Percentiles rank a stretch among this genome's conserved stretches.
phyloP scores from a whole-genome alignment of 2,329 filamentous ascomycete genomes.

The Harringtonia aguacate region DNA sequence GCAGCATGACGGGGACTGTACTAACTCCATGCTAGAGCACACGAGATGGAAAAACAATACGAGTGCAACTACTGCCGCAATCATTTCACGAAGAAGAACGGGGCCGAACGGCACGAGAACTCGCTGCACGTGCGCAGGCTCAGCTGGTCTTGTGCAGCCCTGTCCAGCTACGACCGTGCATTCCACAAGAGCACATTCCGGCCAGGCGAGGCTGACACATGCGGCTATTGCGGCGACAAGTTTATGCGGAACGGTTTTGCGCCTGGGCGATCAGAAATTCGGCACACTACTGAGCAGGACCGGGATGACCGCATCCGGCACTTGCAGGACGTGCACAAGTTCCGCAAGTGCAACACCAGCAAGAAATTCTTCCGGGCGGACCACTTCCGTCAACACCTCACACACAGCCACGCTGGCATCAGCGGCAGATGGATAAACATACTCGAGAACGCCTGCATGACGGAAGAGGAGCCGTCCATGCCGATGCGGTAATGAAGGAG shows the following conservation, averaged over 20 bases:
- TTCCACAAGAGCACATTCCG: conserved; percentile 71
- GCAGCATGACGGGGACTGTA: no score
- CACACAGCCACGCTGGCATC: conserved; percentile 91
- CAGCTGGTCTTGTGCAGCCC: conserved; percentile 92
- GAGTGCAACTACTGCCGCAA: conserved; percentile 87
- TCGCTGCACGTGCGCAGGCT: conserved; percentile 85
- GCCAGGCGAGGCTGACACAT: conserved; percentile 63
- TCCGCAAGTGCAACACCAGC: conserved; percentile 92
- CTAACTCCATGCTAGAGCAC: no score
- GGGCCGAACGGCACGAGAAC: conserved; percentile 92
- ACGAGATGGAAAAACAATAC: conserved; percentile 94
- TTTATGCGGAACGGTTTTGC: conserved; percentile 48
- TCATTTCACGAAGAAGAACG: conserved; percentile 98
- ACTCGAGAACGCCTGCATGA: conserved; percentile 93
- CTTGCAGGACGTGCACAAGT: conserved; percentile 87
- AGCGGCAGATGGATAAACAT: conserved; percentile 99
- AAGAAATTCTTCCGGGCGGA: conserved; percentile 98
- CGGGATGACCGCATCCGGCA: conserved; percentile 84
- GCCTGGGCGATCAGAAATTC: conserved; percentile 20
- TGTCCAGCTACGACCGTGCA: conserved; percentile 66
- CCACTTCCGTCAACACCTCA: conserved; percentile 95
- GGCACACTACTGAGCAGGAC: conserved; percentile 62
- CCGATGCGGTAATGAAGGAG: conserved; percentile 21
- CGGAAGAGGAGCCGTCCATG: conserved; percentile 64
- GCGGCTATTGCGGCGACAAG: conserved; percentile 92